Base-by-base conservation (phyloP, 768 basidiomycete genomes). In the Russula brevipes region DNA sequence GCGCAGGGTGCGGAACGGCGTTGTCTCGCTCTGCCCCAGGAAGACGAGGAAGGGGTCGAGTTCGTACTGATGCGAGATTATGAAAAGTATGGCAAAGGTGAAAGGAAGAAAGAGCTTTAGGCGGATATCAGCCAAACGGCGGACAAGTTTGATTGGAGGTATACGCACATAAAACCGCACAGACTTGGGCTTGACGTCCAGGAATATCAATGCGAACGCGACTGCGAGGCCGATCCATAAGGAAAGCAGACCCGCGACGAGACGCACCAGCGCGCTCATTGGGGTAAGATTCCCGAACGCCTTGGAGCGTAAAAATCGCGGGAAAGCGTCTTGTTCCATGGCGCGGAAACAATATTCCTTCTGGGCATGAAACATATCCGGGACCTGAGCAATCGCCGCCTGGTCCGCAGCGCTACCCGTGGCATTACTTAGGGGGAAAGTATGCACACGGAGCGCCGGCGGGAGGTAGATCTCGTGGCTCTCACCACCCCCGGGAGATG, bases 381-480 rank as follows among this genome's bases (percentile, higher is more conserved):
- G 97, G 52, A 93, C 83, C 66, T 93, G 87, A 0, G 95, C 96
- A 80, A 96, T 83, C 67, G 89, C 75, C 47, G 80, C 83, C 46
- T 85, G 74, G 74, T 94, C 93, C 31, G 80, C 77, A 70, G 82
- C 81, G 5, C 85, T 78, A 71, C 80, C 83, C 3, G 91, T 92
- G 60, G 93, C 86, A 47, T 85, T 82, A 70, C 80, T 90, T 59
- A 94, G 80, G 2, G 94, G 94, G 80, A 99, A 98, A 31, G 83
- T 81, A 74, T 95, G 86, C 70, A 98, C 87, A 54, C 97, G 91
- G 49, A 99, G 83, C 30, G 91, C 83, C 1, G 94, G 91, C 0
- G 97, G 97, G 19, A 99, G 87, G 73, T 98, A 98, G 54, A 99
- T 95, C 78, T 98, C 96, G 74, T 98, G 96, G 75, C 94, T 95